A percentile compares a stretch with the other conserved stretches of the same genome.
phyloP scores from a whole-genome alignment of 2,329 filamentous ascomycete species.

The Emydomyces testavorans region DNA sequence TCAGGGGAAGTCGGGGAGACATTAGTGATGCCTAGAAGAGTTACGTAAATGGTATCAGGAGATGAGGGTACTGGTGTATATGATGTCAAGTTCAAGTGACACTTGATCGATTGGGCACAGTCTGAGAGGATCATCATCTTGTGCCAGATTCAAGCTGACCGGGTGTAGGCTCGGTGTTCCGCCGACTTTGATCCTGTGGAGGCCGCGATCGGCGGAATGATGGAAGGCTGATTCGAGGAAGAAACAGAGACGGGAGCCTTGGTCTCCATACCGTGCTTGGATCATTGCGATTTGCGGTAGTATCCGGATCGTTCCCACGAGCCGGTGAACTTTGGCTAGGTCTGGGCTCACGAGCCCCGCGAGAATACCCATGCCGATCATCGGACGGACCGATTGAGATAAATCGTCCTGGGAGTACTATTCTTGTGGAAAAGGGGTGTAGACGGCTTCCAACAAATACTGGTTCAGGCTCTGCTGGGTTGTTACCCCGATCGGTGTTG shows the following conservation, averaged over 20 bases:
- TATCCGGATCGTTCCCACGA: slow-evolving; percentile 2
- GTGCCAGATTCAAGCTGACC: slow-evolving; percentile 16
- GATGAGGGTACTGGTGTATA: too few relatives aligned
- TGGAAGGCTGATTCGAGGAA: slow-evolving; percentile 5
- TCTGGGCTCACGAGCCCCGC: slow-evolving; percentile 16
- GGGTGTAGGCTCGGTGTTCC: slow-evolving; percentile 11
- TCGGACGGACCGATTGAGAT: slow-evolving; percentile 23
- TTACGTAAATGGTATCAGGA: too few relatives aligned
- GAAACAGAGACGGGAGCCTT: slow-evolving; percentile 7
- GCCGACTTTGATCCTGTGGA: background rate
- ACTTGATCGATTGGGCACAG: background rate
- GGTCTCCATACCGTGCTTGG: slow-evolving; percentile 12
- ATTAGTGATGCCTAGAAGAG: too few relatives aligned
- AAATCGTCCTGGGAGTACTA: slow-evolving; percentile 30
- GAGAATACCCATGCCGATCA: slow-evolving; percentile 20
- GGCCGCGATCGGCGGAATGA: slow-evolving; percentile 1
- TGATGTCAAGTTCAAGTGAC: too few relatives aligned
- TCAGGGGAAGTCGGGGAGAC: too few relatives aligned
- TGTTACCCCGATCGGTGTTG: slow-evolving; percentile 19
- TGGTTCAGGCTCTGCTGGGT: slow-evolving; percentile 24
- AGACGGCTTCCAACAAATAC: slow-evolving; percentile 26
- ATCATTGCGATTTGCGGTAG: background rate
- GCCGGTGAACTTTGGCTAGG: slow-evolving; percentile 5
- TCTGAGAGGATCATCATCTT: background rate
- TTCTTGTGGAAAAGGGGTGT: slow-evolving; percentile 26